A percentile compares a stretch with the other conserved stretches of the same genome.
Conservation (phyloP, 2,329 filamentous ascomycete genomes). For the Nothopassalora personata region DNA sequence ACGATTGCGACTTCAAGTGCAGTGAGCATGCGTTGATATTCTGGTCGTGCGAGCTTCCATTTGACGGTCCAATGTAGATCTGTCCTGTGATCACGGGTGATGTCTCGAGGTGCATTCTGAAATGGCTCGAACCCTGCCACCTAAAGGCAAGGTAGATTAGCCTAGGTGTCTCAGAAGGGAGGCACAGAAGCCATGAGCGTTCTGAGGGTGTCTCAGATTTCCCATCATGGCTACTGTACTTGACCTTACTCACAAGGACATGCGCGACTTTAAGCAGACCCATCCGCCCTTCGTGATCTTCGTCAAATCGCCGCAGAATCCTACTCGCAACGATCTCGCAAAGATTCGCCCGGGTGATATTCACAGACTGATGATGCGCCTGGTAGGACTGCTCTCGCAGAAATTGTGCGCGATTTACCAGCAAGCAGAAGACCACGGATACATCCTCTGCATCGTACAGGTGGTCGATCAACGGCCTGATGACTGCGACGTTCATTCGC, state of each 20-base stretch:
- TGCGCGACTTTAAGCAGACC: conserved; percentile 71
- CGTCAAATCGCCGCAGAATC: conserved; percentile 71
- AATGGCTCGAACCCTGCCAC: conserved; percentile 74
- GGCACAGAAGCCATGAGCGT: too few species aligned
- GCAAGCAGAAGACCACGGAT: conserved; percentile 75
- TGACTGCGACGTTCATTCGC: conserved; percentile 73
- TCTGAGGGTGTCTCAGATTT: too few species aligned
- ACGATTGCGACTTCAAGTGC: conserved; percentile 79
- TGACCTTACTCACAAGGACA: conserved; percentile 54
- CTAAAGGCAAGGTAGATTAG: too few species aligned
- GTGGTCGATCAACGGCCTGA: conserved; percentile 77
- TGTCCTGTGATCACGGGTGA: conserved; percentile 54
- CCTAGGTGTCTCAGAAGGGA: too few species aligned
- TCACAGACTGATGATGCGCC: conserved; percentile 74
- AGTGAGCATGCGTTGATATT: conserved; percentile 59
- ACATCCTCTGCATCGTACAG: conserved; percentile 74
- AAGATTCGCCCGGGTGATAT: conserved; percentile 68
- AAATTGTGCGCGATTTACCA: conserved; percentile 77
- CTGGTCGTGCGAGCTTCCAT: conserved; percentile 37
- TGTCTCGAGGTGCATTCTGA: conserved; percentile 68
- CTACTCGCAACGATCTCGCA: conserved; percentile 76
- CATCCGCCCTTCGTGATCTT: conserved; percentile 65
- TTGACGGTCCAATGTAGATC: conserved; percentile 42
- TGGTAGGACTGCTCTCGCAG: conserved; percentile 70
- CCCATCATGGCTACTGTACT: too few species aligned